Percentiles rank a stretch among this genome's conserved stretches.
Evolutionary conservation across 1,139 yeast species (phyloP).

Genomic region (Taphrina wiesneri): DNA sequence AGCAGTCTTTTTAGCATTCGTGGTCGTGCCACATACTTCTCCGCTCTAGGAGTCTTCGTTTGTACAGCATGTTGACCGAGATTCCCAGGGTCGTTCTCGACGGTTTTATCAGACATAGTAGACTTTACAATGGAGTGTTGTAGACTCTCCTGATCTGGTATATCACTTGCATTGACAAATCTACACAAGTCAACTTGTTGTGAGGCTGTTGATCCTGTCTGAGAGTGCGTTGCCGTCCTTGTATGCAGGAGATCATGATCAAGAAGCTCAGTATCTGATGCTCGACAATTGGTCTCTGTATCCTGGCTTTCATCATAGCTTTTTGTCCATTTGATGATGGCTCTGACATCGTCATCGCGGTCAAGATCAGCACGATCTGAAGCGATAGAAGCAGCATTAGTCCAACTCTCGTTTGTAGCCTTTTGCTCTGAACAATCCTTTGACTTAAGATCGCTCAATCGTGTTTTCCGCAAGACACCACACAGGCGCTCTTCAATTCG

Average conservation of each 20-base stretch:
- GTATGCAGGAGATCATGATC: not conserved
- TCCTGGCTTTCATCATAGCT: not conserved
- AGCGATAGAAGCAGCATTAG: not conserved
- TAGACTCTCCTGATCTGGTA: not conserved
- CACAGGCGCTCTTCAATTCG: not conserved
- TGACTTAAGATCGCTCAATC: not conserved
- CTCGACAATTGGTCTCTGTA: not conserved
- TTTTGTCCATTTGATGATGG: conserved; percentile 11
- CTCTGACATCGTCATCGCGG: not conserved
- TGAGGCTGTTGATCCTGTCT: not conserved
- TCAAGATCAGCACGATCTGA: not conserved
- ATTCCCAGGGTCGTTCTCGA: not conserved
- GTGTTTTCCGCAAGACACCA: not conserved
- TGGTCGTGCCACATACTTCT: not conserved
- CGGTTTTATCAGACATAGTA: no score
- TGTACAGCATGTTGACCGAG: not conserved
- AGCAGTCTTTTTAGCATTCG: not conserved
- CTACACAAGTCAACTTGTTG: not conserved
- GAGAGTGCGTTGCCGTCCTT: not conserved
- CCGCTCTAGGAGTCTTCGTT: not conserved
- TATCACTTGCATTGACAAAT: not conserved
- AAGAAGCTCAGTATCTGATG: not conserved
- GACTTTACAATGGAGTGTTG: no score
- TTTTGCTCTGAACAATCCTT: not conserved
- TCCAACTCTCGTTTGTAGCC: not conserved